phyloP scores from a whole-genome alignment of 139 green algal species.

The Micractinium conductrix region DNA sequence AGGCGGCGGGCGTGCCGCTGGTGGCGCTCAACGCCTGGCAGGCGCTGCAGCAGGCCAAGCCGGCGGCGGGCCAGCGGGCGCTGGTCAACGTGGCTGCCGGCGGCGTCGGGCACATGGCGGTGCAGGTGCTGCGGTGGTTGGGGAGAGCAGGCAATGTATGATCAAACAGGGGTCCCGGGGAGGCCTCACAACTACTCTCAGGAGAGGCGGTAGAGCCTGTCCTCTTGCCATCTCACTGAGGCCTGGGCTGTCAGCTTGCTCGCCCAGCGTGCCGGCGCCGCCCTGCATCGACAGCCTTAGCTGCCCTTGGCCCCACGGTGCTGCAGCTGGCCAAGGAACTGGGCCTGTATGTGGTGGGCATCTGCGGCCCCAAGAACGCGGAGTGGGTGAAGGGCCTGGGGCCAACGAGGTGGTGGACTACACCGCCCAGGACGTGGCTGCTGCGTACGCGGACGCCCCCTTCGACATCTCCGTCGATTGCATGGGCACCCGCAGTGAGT shows the following conservation, averaged over 20 bases:
- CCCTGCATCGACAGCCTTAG: too few species aligned
- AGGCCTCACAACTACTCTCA: too few species aligned
- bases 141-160: neutral
- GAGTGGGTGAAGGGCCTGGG: constrained; percentile 31
- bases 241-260: too few species aligned
- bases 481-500: constrained; percentile 40
- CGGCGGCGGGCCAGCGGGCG: constrained; percentile 35
- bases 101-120: constrained; percentile 56
- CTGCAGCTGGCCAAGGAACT: constrained; percentile 31
- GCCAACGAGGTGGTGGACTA: constrained; percentile 35
- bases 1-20: constrained; percentile 37
- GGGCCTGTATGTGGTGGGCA: constrained; percentile 25
- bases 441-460: constrained; percentile 15
- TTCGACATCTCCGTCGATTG: constrained; percentile 35
- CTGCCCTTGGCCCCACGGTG: neutral
- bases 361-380: constrained; percentile 14
- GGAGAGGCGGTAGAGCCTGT: too few species aligned
- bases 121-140: constrained; percentile 44
- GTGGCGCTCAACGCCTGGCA: constrained; percentile 44
- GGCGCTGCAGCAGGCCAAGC: constrained; percentile 28
- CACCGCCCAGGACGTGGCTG: constrained; percentile 25
- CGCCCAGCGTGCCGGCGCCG: neutral
- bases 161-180: neutral
- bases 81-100: constrained; percentile 53
- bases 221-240: too few species aligned